Base-by-base conservation (phyloP, 2,329 filamentous ascomycete genomes). In the Sporothrix globosa region DNA sequence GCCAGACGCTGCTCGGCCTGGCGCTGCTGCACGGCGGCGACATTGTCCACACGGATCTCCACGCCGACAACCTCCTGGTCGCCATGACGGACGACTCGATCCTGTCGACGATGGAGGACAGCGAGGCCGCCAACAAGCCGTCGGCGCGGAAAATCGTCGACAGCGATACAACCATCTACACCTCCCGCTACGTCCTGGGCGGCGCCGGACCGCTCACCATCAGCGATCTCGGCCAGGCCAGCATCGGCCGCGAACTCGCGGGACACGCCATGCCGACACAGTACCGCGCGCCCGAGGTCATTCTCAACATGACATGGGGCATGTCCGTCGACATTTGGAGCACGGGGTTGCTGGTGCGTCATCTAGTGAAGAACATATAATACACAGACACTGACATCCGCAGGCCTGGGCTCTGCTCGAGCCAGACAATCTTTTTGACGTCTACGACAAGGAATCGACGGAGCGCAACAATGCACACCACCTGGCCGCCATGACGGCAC, bases 271-370 rank as follows among this genome's bases (percentile, higher is more conserved):
- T 79, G 76, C 77, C 77, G 2, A 11, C 74, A 5, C 76, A 70
- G 0, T 79, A 79, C 68, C 76, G 78, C 24, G 77, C 80, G 24
- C 80, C 80, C 0, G 80, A 81, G 69, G 76, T 82, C 4, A 77
- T 81, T 71, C 75, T 81, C n/a, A 74, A 76, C 21, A 79, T 80
- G 75, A 68, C 72, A 0, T 81, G 79, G 79, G 75, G 76, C 10
- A 73, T 74, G 53, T 52, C 73, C 17, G 77, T 80, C 21, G 80
- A 82, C 73, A 73, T 77, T n/a, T 82, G 80, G 80, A 79, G 77
- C 44, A 70, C 77, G 1, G 79, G 77, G 48, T 73, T 81, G 14
- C 63, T 81, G 74, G 79, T 81, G 73, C 72, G 73, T 17, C 11
- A 46, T 46, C 2, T 54, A n/a, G 39, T 53, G 19, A 21, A 21